Evolutionary conservation across 2,329 filamentous ascomycete species (phyloP).

Genomic region (Apiospora hydei): DNA sequence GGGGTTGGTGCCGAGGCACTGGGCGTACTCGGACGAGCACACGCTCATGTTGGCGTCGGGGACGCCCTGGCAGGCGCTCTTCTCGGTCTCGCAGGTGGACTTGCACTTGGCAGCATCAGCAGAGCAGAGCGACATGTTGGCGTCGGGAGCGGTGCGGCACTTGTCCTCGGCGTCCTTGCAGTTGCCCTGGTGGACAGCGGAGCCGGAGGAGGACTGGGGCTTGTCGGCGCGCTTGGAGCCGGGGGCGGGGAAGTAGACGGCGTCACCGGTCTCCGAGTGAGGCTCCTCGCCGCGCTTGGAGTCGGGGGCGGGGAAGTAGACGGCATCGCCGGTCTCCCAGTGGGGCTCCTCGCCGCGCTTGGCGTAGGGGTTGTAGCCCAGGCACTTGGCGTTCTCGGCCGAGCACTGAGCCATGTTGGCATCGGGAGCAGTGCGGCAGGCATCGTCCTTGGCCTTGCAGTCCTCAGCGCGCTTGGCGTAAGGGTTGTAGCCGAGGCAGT

Average conservation of each 20-base stretch:
- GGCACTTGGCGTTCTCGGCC: neutral
- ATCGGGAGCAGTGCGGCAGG: neutral
- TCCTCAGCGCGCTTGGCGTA: neutral
- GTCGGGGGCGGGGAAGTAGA: no score
- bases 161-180: no score
- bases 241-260: no score
- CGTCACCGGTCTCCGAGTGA: neutral
- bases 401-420: conserved; percentile 20
- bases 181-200: no score
- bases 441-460: neutral
- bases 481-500: neutral
- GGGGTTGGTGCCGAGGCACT: conserved; percentile 5
- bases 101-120: no score
- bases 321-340: neutral
- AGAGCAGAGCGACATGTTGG: no score
- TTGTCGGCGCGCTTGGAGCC: neutral
- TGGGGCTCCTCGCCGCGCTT: neutral
- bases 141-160: no score
- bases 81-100: neutral
- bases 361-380: neutral
- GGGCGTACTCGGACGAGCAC: neutral
- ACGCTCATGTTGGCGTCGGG: conserved; percentile 1
- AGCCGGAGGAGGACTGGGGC: no score
- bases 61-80: neutral
- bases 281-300: neutral